Conservation (phyloP, 768 basidiomycete species). For the Phylloporus sp. region DNA sequence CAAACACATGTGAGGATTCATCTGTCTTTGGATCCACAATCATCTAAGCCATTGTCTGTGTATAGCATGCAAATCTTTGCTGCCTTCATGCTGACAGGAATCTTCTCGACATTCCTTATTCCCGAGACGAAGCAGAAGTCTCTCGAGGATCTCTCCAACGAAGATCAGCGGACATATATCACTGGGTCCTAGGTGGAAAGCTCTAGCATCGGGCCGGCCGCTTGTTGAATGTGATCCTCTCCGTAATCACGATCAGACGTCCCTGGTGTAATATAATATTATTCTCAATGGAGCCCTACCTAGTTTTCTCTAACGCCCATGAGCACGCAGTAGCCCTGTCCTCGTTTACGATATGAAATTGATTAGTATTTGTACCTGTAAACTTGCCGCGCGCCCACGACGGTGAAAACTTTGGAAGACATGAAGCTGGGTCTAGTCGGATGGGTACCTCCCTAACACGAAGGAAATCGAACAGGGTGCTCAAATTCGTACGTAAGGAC, state of each 20-base stretch:
- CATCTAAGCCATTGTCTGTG: slow-evolving; percentile 1
- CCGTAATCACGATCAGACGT: neutral
- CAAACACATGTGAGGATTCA: slow-evolving; percentile 58
- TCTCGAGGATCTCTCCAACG: slow-evolving; percentile 72
- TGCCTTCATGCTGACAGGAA: slow-evolving; percentile 81
- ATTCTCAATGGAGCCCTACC: neutral
- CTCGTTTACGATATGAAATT: neutral
- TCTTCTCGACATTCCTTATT: slow-evolving; percentile 73
- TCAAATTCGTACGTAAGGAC: neutral
- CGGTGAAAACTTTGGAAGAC: neutral
- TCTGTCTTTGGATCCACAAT: neutral
- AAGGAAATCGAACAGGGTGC: neutral
- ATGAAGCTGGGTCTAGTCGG: neutral
- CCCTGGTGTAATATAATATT: slow-evolving; percentile 4
- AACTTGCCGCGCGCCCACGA: neutral
- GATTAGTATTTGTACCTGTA: neutral
- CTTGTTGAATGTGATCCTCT: neutral
- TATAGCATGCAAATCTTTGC: slow-evolving; percentile 72
- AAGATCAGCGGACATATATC: slow-evolving; percentile 61
- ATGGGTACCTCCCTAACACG: no score
- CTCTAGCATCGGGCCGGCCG: neutral
- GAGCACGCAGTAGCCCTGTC: neutral
- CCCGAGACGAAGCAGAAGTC: slow-evolving; percentile 69
- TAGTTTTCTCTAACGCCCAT: neutral
- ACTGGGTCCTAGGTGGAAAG: slow-evolving; percentile 6